Conservation (phyloP, 2,329 filamentous ascomycete species). For the Fusarium lyarnte region DNA sequence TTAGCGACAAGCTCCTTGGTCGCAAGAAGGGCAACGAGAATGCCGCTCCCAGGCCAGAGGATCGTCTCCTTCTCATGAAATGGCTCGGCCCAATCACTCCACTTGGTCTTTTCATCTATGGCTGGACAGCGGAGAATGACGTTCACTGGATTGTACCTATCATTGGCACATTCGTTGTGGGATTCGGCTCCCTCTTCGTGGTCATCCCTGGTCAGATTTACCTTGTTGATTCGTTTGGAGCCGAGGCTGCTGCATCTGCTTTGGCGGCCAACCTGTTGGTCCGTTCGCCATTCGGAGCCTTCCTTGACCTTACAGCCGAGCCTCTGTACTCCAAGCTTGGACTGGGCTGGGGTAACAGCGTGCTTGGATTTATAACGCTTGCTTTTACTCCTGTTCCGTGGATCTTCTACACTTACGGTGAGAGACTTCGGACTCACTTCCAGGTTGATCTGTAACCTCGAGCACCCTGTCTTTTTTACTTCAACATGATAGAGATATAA, state of each 20-base stretch:
- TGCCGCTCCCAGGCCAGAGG: constrained; percentile 51
- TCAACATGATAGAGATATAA: no score
- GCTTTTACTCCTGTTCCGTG: constrained; percentile 28
- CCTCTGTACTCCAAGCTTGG: constrained; percentile 19
- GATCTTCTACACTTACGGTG: constrained; percentile 28
- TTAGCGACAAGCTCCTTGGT: constrained; percentile 28
- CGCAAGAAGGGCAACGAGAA: neutral
- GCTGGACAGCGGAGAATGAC: constrained; percentile 63
- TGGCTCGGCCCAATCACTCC: constrained; percentile 63
- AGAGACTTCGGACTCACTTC: constrained; percentile 20
- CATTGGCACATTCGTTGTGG: constrained; percentile 62
- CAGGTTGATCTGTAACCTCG: constrained; percentile 3
- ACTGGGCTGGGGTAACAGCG: constrained; percentile 31
- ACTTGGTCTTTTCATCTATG: constrained; percentile 65
- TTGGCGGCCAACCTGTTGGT: constrained; percentile 37
- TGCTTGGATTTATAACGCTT: constrained; percentile 26
- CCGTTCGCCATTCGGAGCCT: constrained; percentile 47
- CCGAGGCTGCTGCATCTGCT: constrained; percentile 38
- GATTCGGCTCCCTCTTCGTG: constrained; percentile 53
- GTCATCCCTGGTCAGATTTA: constrained; percentile 43
- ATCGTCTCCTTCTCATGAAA: constrained; percentile 64
- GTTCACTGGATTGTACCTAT: constrained; percentile 68
- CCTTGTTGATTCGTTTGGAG: constrained; percentile 40
- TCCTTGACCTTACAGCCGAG: constrained; percentile 16
- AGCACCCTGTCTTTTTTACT: rapidly evolving